Base-by-base conservation (phyloP, 768 basidiomycete species). In the Pulveroboletus sp. region DNA sequence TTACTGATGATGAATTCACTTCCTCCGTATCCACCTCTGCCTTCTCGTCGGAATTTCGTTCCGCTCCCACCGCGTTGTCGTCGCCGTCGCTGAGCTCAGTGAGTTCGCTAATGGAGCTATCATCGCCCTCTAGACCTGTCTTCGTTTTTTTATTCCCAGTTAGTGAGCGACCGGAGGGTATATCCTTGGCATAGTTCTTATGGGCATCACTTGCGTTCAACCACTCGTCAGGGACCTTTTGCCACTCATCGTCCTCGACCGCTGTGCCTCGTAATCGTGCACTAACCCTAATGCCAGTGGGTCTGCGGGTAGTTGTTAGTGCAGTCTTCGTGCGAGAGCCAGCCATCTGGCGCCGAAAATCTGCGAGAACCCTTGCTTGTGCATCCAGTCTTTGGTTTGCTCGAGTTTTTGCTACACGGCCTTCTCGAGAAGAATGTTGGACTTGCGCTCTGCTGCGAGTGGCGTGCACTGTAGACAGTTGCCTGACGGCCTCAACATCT, bases 151-250 rank as follows among this genome's bases (percentile, higher is more conserved):
- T 42, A 46, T 55, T 55, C 44, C 40, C 31, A 33, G 33, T 52
- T 27, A 15, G 42, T 36, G 55, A 51, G 51, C 47, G 50, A 30
- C 38, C 24, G 15, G 51, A 28, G 33, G 50, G 17, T 31, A 41
- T 8, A 38, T 47, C 52, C 46, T 51, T 69, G 50, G 8, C 50
- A 47, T 30, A 36, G 46, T 14, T 37, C 42, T 58, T 57, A 44
- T 45, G 54, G 51, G 56, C 55, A 44, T 61, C 61, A 39, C 47
- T 57, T 49, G 8, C 33, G 37, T 39, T 55, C 47, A 74, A 60
- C 89, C 88, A 91, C 59, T 88, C 88, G 8, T 83, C 77, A 0
- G 89, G 90, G 24, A 92, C 77, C 49, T 79, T 73, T 66, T 92
- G 86, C 90, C 89, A 92, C 57, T 80, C 84, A 3, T 73, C 72